Percentiles rank a stretch among this genome's conserved stretches.
Conservation (phyloP, 1,139 yeast species). For the Torulaspora pretoriensis region DNA sequence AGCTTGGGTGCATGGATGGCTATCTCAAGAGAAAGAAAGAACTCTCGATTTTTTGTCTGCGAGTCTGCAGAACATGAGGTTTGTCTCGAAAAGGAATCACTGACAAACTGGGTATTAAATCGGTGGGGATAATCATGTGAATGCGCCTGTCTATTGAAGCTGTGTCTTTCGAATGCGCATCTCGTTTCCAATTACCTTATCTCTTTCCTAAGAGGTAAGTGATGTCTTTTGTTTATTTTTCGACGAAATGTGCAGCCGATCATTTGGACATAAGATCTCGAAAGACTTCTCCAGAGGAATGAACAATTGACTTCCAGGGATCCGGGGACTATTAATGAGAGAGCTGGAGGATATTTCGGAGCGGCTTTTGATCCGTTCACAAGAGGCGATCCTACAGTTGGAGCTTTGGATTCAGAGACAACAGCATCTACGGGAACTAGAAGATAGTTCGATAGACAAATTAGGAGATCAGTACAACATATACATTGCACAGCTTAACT, state of each 20-base stretch:
- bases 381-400: conserved; percentile 31
- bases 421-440: conserved; percentile 16
- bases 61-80: too few relatives aligned
- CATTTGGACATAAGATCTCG: background rate
- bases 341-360: conserved; percentile 27
- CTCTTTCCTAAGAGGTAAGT: conserved; percentile 25
- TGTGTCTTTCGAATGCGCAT: background rate
- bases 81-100: too few relatives aligned
- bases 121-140: background rate
- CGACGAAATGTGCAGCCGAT: conserved; percentile 11
- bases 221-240: conserved; percentile 15
- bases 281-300: background rate
- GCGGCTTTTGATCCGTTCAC: conserved; percentile 26
- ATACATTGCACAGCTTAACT: conserved; percentile 30
- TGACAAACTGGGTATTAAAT: too few relatives aligned
- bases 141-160: background rate
- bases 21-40: too few relatives aligned
- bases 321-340: conserved; percentile 8
- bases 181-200: conserved; percentile 58
- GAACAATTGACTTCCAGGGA: background rate
- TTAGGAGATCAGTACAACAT: conserved; percentile 21
- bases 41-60: too few relatives aligned
- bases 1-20: too few relatives aligned
- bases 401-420: conserved; percentile 30
- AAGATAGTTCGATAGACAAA: conserved; percentile 10